Percentiles rank a stretch among this genome's conserved stretches.
These are phyloP conservation scores for Fusarium coffeatum DNA, from an alignment of 2,329 filamentous ascomycete genomes.

Conservation along the genomic window DNA sequence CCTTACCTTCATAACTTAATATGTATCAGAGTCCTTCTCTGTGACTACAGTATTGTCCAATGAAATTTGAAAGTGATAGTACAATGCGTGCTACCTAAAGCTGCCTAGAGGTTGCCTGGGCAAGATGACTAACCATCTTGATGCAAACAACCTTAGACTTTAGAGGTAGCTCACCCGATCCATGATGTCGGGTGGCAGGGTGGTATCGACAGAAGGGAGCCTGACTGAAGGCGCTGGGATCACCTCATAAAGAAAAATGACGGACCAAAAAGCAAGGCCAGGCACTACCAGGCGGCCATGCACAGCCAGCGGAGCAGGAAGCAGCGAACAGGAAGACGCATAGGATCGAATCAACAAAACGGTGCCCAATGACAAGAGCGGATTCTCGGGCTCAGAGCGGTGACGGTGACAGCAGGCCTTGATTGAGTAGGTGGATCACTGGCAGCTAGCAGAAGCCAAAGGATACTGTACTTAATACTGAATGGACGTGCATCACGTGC, in stretches of 20 bases:
- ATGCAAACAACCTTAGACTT: conserved; percentile 1
- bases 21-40: background rate
- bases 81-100: conserved; percentile 29
- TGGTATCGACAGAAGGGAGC: conserved; percentile 4
- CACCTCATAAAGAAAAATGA: conserved; percentile 14
- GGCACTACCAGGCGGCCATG: conserved; percentile 31
- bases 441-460: conserved; percentile 5
- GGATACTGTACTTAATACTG: conserved; percentile 5
- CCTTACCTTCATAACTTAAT: background rate
- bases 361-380: conserved; percentile 41
- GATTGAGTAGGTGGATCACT: conserved; percentile 28
- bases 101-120: conserved; percentile 12
- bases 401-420: conserved; percentile 40
- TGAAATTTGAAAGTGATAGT: background rate
- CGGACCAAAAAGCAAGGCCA: conserved; percentile 14
- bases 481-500: conserved; percentile 51
- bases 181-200: conserved; percentile 19
- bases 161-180: conserved; percentile 19
- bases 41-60: conserved; percentile 9
- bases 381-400: conserved; percentile 42
- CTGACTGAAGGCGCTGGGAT: conserved; percentile 11
- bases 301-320: conserved; percentile 20
- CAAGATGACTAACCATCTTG: conserved; percentile 32
- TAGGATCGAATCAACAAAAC: conserved; percentile 14
- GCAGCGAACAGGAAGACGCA: conserved; percentile 28